Percentiles rank a stretch among this genome's conserved stretches.
phyloP scores from a whole-genome alignment of 129 eudicot genomes.

The Flaveria linearis region DNA sequence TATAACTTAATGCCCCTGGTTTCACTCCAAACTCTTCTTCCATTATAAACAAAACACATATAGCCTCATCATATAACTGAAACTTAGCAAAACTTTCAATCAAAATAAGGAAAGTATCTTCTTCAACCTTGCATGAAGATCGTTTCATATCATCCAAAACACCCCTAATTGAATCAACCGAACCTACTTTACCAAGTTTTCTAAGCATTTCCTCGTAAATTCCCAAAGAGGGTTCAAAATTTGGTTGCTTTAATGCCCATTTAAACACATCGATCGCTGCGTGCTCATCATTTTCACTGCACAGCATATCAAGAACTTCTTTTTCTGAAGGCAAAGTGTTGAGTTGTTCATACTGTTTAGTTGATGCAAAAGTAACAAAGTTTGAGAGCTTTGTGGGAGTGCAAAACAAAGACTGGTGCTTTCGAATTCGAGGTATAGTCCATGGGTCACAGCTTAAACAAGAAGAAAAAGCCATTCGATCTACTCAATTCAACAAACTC shows the following conservation, averaged over 20 bases:
- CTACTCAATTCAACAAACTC: slow-evolving; percentile 41
- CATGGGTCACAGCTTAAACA: slow-evolving; percentile 59
- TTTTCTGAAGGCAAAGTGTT: slow-evolving; percentile 42
- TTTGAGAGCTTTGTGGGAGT: slow-evolving; percentile 34
- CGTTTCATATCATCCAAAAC: slow-evolving; percentile 69
- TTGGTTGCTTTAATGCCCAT: slow-evolving; percentile 75
- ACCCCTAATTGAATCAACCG: slow-evolving; percentile 54
- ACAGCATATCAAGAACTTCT: slow-evolving; percentile 63
- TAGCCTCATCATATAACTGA: slow-evolving; percentile 70
- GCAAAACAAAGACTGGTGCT: slow-evolving; percentile 25
- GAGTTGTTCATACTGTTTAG: slow-evolving; percentile 42
- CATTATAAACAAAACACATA: slow-evolving; percentile 77
- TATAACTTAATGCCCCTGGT: slow-evolving; percentile 57
- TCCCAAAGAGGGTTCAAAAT: slow-evolving; percentile 56
- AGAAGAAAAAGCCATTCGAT: slow-evolving; percentile 63
- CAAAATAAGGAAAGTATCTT: slow-evolving; percentile 68
- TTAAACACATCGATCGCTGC: slow-evolving; percentile 59
- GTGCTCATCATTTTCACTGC: slow-evolving; percentile 50
- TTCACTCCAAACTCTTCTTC: slow-evolving; percentile 62
- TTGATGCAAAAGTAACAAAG: slow-evolving; percentile 38
- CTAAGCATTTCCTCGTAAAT: slow-evolving; percentile 65
- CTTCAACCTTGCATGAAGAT: slow-evolving; percentile 45
- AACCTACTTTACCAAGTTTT: slow-evolving; percentile 69
- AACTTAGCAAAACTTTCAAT: slow-evolving; percentile 62
- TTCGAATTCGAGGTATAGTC: slow-evolving; percentile 35